Evolutionary conservation across 164 flowering plant genomes (phyloP), one percentile per base, ranked within the genome.

Genomic region (Buxus sempervirens): DNA sequence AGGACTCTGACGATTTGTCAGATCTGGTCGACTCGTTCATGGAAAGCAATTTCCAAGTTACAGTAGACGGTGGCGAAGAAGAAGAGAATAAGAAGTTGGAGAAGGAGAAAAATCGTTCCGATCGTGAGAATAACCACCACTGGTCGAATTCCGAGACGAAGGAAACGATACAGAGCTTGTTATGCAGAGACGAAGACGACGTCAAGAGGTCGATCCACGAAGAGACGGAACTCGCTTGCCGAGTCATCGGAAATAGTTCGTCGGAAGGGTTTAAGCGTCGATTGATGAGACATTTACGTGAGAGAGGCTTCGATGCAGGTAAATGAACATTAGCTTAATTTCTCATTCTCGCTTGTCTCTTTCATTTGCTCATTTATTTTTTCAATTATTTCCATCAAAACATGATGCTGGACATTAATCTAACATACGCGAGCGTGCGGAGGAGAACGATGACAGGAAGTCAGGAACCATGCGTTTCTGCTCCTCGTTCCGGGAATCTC

Each of bases 281-380:
- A 60, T 53, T 90, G 69, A 86, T 88, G 87, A 67, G 73, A 48
- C 73, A 70, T 23, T 75, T 90, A 53, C 84, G 93, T 0, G 75
- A 77, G 4, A 75, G 67, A 68, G 93, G 93, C 22, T 71, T 86
- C 32, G 91, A 90, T 54, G 87, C 92, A 25, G 96, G 96, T 90
- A 42, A 72, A 76, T 49, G 23, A 21, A 38, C 42, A 41, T 23
- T 48, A n/a, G n/a, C 19, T n/a, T 36, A 19, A 13, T 9, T 19
- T 49, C n/a, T 22, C 5, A 48, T 42, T 12, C 20, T 26, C 19
- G 42, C 27, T 26, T 41, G 45, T 48, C 23, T 14, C 0, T 64
- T 1, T 55, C 21, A 55, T 55, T n/a, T n/a, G n/a, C n/a, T n/a
- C n/a, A n/a, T n/a, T n/a, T n/a, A n/a, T n/a, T n/a, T n/a, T n/a